Conservation (phyloP, 805 yeast species). For the Starmerella potacharoeniae region DNA sequence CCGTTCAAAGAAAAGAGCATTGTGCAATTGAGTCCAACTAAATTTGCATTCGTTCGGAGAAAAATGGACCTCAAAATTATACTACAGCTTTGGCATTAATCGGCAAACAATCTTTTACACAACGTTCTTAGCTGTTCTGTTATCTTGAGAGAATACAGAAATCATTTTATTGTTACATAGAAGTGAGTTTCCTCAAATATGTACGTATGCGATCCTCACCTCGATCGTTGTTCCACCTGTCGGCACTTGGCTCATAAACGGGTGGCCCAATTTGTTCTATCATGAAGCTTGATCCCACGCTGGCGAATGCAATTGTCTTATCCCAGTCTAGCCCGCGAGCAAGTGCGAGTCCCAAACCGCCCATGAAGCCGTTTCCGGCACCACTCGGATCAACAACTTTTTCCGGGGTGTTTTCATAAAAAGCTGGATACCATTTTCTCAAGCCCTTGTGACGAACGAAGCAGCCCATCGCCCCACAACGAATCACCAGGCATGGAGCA, state of each 20-base stretch:
- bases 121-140: too few species aligned
- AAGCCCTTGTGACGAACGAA: conserved; percentile 23
- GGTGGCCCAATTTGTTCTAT: conserved; percentile 78
- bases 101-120: too few species aligned
- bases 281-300: conserved; percentile 67
- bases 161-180: too few species aligned
- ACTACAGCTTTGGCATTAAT: too few species aligned
- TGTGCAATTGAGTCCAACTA: too few species aligned
- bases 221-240: conserved; percentile 50
- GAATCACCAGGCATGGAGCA: conserved; percentile 39
- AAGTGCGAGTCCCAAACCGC: conserved; percentile 59
- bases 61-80: too few species aligned
- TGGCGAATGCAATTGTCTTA: conserved; percentile 51
- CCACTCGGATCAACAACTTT: conserved; percentile 83
- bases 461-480: conserved; percentile 73
- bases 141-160: too few species aligned
- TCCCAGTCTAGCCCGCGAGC: conserved; percentile 32
- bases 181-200: conserved; percentile 26
- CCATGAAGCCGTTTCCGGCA: conserved; percentile 84
- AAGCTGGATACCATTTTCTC: conserved; percentile 55
- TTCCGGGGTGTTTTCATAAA: conserved; percentile 38
- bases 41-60: too few species aligned
- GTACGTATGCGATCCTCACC: conserved; percentile 36
- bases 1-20: too few species aligned
- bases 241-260: conserved; percentile 22